Conservation (phyloP, 78 protist species). For the Polysphondylium violaceum region DNA sequence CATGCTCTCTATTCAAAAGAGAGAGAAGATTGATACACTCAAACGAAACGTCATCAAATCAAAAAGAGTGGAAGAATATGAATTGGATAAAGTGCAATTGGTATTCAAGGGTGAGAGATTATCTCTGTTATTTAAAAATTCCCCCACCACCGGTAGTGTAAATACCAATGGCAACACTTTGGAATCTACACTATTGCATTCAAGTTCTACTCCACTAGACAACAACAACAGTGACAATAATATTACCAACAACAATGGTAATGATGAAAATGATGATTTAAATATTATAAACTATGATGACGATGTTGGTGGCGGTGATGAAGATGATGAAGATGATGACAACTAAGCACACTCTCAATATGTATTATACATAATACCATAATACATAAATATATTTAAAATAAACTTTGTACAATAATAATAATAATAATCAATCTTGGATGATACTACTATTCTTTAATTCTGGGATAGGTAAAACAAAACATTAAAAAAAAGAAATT, state of each 20-base stretch:
- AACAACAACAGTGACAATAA: neutral
- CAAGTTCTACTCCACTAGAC: too few species aligned
- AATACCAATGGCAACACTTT: neutral
- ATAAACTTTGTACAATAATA: too few species aligned
- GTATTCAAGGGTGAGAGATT: conserved; percentile 60
- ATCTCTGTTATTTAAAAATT: conserved; percentile 14
- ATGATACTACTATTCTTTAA: neutral
- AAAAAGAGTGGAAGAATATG: conserved; percentile 2
- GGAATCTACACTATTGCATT: too few species aligned
- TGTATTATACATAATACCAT: too few species aligned
- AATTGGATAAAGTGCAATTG: conserved; percentile 48
- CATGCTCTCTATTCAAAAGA: neutral
- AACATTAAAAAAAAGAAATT: too few species aligned
- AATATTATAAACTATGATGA: neutral
- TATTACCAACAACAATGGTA: neutral
- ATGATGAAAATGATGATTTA: neutral
- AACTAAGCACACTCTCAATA: too few species aligned
- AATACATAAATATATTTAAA: too few species aligned
- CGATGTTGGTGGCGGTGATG: neutral
- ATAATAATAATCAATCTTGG: too few species aligned
- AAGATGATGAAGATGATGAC: neutral
- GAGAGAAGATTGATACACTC: conserved; percentile 2
- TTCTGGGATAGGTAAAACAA: too few species aligned
- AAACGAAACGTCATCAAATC: conserved; percentile 1
- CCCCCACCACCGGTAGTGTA: neutral